Conservation (phyloP, 78 protist species). For the Blattamonas nauphoetae region DNA sequence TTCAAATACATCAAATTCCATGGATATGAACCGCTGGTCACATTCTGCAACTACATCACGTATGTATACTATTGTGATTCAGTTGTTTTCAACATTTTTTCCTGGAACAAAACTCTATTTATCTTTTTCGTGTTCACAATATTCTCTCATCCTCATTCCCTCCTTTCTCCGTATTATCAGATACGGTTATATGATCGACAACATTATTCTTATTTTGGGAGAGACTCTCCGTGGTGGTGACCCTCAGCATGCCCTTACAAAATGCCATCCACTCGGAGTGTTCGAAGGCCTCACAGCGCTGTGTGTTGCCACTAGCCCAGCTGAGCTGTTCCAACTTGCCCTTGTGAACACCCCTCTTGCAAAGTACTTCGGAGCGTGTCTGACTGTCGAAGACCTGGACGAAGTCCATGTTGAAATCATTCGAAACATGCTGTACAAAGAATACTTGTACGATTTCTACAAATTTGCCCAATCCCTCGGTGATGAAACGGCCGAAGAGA, state of each 20-base stretch:
- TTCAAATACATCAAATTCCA: constrained; percentile 69
- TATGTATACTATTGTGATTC: constrained; percentile 8
- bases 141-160: not conserved
- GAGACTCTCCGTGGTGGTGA: constrained; percentile 79
- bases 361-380: not conserved
- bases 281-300: constrained; percentile 68
- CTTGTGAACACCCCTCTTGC: constrained; percentile 88
- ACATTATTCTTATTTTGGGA: constrained; percentile 79
- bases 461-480: constrained; percentile 62
- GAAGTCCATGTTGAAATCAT: constrained; percentile 88
- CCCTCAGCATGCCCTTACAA: constrained; percentile 1
- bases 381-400: constrained; percentile 67
- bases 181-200: constrained; percentile 94
- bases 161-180: not conserved
- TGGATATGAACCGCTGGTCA: constrained; percentile 75
- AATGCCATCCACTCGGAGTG: constrained; percentile 92
- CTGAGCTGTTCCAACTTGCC: constrained; percentile 80
- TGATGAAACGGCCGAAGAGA: constrained; percentile 63
- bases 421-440: constrained; percentile 69
- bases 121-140: too few species aligned
- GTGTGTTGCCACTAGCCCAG: constrained; percentile 44
- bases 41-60: constrained; percentile 89
- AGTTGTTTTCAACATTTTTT: not conserved
- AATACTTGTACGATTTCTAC: constrained; percentile 82
- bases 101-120: not conserved